These are phyloP conservation scores for Jackrogersella minutella DNA, from an alignment of 495 filamentous ascomycete species.

Conservation along the genomic window DNA sequence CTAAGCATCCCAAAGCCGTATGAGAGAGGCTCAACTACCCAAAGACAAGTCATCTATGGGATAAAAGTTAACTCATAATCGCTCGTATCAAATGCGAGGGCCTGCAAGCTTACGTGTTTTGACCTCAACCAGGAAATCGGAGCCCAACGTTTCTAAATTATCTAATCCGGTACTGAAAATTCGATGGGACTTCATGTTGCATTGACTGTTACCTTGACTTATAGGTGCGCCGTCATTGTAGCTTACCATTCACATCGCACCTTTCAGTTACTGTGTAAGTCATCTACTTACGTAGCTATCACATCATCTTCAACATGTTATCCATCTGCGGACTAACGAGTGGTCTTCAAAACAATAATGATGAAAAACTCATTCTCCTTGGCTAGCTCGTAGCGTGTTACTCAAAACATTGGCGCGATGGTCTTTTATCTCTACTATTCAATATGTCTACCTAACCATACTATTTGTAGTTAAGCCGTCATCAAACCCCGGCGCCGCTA, in stretches of 20 bases:
- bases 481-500: background rate
- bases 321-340: background rate
- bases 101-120: background rate
- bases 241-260: background rate
- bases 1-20: no score
- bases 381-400: background rate
- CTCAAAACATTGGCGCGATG: background rate
- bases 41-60: background rate
- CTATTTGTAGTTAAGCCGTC: background rate
- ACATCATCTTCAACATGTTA: background rate
- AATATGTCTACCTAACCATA: background rate
- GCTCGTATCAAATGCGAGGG: background rate
- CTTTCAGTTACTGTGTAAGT: no score
- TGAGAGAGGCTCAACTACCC: no score
- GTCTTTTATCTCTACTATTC: background rate
- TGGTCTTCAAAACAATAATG: no score
- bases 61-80: background rate
- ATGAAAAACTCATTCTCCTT: background rate
- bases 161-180: background rate
- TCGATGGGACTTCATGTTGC: background rate
- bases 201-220: background rate
- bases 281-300: background rate
- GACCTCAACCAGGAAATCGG: background rate
- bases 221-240: background rate
- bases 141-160: background rate